Conservation (phyloP, 768 basidiomycete genomes). For the Trametes maxima region DNA sequence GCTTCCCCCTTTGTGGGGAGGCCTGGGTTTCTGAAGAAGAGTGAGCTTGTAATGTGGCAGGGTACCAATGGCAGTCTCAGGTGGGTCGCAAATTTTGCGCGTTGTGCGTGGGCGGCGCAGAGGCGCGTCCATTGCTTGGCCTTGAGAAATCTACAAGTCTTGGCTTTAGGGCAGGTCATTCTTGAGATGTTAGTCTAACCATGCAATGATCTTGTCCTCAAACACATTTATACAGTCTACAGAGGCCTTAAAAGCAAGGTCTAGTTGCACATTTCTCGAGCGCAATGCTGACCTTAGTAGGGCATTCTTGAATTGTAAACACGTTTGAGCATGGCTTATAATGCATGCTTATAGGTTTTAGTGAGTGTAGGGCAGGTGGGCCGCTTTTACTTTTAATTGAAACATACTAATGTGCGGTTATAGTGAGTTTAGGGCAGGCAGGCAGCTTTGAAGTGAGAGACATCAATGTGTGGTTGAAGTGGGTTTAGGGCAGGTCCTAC, state of each 20-base stretch:
- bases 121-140: not conserved
- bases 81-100: not conserved
- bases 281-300: no score
- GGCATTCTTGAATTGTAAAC: no score
- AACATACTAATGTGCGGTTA: not conserved
- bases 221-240: no score
- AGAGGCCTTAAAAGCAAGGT: no score
- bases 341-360: not conserved
- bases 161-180: not conserved
- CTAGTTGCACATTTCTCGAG: no score
- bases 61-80: not conserved
- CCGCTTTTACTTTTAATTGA: no score
- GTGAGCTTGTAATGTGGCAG: not conserved
- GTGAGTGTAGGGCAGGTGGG: not conserved
- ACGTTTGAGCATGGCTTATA: no score
- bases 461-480: not conserved
- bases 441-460: not conserved
- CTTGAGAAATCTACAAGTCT: not conserved
- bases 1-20: not conserved
- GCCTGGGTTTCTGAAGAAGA: constrained; percentile 7
- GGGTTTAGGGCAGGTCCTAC: not conserved
- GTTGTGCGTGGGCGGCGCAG: not conserved
- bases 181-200: not conserved
- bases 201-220: no score
- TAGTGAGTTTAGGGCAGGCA: constrained; percentile 9